Conservation (phyloP, 352 stramenopile genomes). For the Globisporangium paroecandrum region DNA sequence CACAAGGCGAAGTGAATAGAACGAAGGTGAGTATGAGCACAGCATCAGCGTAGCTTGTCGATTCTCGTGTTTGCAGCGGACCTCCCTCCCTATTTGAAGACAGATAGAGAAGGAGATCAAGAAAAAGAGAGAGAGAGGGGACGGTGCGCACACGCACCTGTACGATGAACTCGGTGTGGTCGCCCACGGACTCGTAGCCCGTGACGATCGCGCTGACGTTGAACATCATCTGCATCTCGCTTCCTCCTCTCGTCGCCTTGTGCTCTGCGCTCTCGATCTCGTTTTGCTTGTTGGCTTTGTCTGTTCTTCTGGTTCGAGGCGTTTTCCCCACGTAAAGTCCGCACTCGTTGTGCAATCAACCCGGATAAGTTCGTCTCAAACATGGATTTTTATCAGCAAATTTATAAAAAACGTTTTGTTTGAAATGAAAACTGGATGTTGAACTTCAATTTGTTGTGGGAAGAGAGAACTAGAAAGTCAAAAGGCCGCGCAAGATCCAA, state of each 20-base stretch:
- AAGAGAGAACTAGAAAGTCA: background rate
- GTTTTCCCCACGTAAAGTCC: background rate
- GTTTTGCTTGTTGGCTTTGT: background rate
- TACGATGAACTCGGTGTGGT: slow-evolving; percentile 85
- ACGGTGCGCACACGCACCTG: slow-evolving; percentile 28
- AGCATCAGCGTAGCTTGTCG: too few species aligned
- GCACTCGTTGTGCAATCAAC: background rate
- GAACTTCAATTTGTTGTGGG: slow-evolving; percentile 1
- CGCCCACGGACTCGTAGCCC: slow-evolving; percentile 76
- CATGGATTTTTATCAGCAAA: too few species aligned
- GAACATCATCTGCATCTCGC: slow-evolving; percentile 46
- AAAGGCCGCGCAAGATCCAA: slow-evolving; percentile 10
- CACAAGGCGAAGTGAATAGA: background rate
- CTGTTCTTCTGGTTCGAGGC: slow-evolving; percentile 1
- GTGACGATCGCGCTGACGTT: slow-evolving; percentile 81
- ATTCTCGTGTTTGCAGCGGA: background rate
- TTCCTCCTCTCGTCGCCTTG: background rate
- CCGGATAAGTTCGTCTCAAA: background rate
- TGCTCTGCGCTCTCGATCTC: slow-evolving; percentile 1
- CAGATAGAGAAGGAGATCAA: background rate
- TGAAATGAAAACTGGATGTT: too few species aligned
- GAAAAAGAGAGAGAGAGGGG: background rate
- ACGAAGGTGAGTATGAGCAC: background rate
- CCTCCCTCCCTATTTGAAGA: background rate
- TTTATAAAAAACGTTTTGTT: too few species aligned